Conservation (phyloP, 306 rosid species). For the Lathyrus tuberosus region DNA sequence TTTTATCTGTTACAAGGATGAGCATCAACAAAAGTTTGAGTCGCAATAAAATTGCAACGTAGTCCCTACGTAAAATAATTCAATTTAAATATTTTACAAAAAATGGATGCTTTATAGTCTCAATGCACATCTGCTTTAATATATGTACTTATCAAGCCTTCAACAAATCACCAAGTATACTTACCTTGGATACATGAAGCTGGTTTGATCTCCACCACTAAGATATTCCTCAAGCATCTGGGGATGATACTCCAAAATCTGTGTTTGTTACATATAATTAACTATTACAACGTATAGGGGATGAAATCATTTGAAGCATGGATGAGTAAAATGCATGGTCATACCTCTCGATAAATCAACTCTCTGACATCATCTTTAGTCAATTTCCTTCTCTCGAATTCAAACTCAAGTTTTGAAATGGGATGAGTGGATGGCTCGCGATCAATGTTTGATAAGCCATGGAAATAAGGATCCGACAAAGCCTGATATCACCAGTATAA, state of each 20-base stretch:
- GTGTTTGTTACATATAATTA: slow-evolving; percentile 41
- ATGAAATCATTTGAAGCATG: slow-evolving; percentile 33
- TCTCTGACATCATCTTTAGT: slow-evolving; percentile 94
- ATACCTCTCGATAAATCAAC: slow-evolving; percentile 93
- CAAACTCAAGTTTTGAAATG: slow-evolving; percentile 97
- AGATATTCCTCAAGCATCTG: slow-evolving; percentile 97
- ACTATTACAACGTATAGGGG: slow-evolving; percentile 23
- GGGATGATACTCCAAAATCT: slow-evolving; percentile 99
- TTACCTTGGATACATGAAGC: slow-evolving; percentile 99
- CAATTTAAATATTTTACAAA: background rate
- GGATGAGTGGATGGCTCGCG: slow-evolving; percentile 91
- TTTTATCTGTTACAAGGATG: slow-evolving; percentile 9
- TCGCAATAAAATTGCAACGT: background rate
- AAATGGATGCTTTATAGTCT: background rate
- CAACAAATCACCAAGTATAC: slow-evolving; percentile 30
- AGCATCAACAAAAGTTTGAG: slow-evolving; percentile 12
- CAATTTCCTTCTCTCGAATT: slow-evolving; percentile 91
- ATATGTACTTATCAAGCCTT: slow-evolving; percentile 9
- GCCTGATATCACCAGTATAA: slow-evolving; percentile 63
- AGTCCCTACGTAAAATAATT: background rate
- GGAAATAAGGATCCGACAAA: slow-evolving; percentile 80
- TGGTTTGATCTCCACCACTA: slow-evolving; percentile 90
- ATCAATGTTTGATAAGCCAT: slow-evolving; percentile 76
- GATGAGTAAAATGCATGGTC: slow-evolving; percentile 31
- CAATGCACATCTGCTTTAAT: slow-evolving; percentile 22